Conservation (phyloP, 257 asterid species). For the Pogostemon cablin region DNA sequence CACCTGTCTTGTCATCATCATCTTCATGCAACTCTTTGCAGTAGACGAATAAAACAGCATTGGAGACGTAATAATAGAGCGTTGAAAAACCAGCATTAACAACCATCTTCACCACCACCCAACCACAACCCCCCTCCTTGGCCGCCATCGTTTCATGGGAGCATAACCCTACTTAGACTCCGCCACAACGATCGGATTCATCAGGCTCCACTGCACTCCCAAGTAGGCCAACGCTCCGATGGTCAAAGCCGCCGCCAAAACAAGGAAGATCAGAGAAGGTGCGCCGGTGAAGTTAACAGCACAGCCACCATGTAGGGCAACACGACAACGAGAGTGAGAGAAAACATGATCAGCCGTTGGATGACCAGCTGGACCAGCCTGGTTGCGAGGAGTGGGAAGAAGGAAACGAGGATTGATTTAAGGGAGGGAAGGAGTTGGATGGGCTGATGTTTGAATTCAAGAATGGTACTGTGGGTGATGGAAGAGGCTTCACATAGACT, state of each 20-base stretch:
- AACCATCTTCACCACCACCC: slow-evolving; percentile 42
- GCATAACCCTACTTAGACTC: slow-evolving; percentile 71
- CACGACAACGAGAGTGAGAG: slow-evolving; percentile 4
- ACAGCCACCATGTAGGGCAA: slow-evolving; percentile 18
- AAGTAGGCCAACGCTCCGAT: slow-evolving; percentile 35
- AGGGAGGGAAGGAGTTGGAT: too few relatives aligned
- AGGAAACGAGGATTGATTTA: too few relatives aligned
- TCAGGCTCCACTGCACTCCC: slow-evolving; percentile 51
- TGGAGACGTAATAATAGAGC: slow-evolving; percentile 45
- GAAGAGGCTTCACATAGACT: too few relatives aligned
- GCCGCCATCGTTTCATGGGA: slow-evolving; percentile 43
- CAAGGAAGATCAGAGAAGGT: slow-evolving; percentile 20
- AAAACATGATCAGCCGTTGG: neutral
- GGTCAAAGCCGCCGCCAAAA: slow-evolving; percentile 9
- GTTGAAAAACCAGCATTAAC: slow-evolving; percentile 43
- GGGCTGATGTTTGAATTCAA: too few relatives aligned
- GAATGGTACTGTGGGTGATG: too few relatives aligned
- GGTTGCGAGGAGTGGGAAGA: too few relatives aligned
- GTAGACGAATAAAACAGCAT: slow-evolving; percentile 52
- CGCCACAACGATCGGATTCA: slow-evolving; percentile 52
- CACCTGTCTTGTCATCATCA: slow-evolving; percentile 53
- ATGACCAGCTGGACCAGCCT: too few relatives aligned
- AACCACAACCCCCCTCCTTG: neutral
- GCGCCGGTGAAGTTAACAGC: slow-evolving; percentile 20
- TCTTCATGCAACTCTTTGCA: slow-evolving; percentile 55